Evolutionary conservation across 2,329 filamentous ascomycete species (phyloP).

Genomic region (Cytospora schulzeri): DNA sequence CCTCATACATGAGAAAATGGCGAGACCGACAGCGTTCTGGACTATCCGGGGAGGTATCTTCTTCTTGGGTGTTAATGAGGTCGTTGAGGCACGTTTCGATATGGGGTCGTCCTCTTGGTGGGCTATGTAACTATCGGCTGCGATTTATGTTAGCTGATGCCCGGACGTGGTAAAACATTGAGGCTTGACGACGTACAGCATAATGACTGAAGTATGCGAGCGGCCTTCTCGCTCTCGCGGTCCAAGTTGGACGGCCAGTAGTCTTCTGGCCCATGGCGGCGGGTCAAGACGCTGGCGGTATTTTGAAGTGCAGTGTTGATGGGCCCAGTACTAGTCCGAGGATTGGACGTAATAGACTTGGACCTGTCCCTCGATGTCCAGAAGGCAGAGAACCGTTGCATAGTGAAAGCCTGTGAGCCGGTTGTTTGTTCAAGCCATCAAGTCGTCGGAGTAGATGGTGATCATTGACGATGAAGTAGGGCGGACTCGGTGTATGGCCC

Average conservation of each 20-base stretch:
- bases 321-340: not conserved
- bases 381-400: conserved; percentile 51
- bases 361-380: conserved; percentile 44
- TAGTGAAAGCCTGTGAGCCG: conserved; percentile 32
- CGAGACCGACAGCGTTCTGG: conserved; percentile 84
- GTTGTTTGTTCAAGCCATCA: conserved; percentile 26
- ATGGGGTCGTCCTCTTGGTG: conserved; percentile 14
- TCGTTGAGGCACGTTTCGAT: conserved; percentile 22
- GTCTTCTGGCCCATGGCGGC: conserved; percentile 34
- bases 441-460: conserved; percentile 27
- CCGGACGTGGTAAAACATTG: not conserved
- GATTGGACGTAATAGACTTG: conserved; percentile 24
- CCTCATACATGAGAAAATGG: conserved; percentile 94
- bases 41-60: conserved; percentile 88
- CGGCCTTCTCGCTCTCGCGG: conserved; percentile 88
- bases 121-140: conserved; percentile 25
- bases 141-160: conserved; percentile 7
- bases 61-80: conserved; percentile 49
- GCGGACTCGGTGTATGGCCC: conserved; percentile 11
- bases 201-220: conserved; percentile 85
- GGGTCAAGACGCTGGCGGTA: conserved; percentile 30
- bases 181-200: conserved; percentile 64
- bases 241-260: conserved; percentile 68
- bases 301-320: conserved; percentile 6
- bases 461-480: conserved; percentile 24